Evolutionary conservation across 2,329 filamentous ascomycete genomes (phyloP), one percentile per base, ranked within the genome.

Genomic region (Aureobasidium lini): DNA sequence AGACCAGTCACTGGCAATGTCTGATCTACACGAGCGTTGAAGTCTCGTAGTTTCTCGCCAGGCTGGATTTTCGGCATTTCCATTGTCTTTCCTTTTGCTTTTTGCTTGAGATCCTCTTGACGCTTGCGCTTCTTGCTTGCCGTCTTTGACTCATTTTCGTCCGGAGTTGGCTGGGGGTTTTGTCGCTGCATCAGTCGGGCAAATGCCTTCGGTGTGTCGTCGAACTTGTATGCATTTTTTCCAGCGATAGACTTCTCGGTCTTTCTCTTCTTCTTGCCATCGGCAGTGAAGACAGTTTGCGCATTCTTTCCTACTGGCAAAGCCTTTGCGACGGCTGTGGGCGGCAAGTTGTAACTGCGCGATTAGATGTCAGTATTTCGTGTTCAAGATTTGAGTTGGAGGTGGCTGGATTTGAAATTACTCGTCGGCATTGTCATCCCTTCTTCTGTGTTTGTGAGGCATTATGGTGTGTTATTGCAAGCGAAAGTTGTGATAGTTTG

Each of bases 161-260:
- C 87, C 5, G 80, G 79, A 18, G 65, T 67, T 68, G 84, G 85
- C 46, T 69, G 85, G 13, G 52, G 56, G 16, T 64, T 62, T 42
- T 86, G 82, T 64, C 85, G 83, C 36, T 88, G 84, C 88, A 97
- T 94, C 63, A 97, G 76, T 11, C 91, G 85, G 62, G 84, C 84
- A 73, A 99, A 99, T 1, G 88, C 90, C 65, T 90, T 88, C 0
- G 94, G 94, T 1, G 89, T 92, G 74, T 97, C 94, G 71, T 95
- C 86, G 40, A 81, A 72, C 37, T 77, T 74, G 79, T 85, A 75
- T 75, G 76, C 70, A 65, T 66, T 62, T 57, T 70, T 67, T 62
- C 62, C 70, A 62, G 72, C 75, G 48, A 65, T 61, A 64, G 60
- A 65, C 34, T 57, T 59, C 34, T 52, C 57, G 40, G 62, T 65